These are phyloP conservation scores for Cytospora mali DNA, from an alignment of 2,329 filamentous ascomycete genomes.

Conservation along the genomic window DNA sequence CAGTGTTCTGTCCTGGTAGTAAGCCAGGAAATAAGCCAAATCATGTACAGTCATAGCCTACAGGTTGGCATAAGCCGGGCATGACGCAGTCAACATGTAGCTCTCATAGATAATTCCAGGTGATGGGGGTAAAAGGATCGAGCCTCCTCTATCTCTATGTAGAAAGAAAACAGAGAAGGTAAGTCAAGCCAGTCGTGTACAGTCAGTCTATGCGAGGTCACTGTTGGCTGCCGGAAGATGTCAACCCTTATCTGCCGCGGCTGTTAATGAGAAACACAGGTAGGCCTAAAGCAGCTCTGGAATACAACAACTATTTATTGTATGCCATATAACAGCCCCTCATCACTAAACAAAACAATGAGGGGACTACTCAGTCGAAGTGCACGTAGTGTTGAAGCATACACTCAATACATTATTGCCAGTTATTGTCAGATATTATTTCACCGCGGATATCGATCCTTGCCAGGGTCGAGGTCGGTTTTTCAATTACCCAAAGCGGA, in stretches of 20 bases:
- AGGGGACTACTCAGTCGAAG: neutral
- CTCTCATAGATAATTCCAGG: neutral
- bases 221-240: neutral
- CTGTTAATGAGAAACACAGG: neutral
- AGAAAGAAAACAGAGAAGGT: too few species aligned
- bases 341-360: neutral
- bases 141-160: too few species aligned
- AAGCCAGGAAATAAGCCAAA: neutral
- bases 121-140: too few species aligned
- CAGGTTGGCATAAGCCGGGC: neutral
- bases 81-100: neutral
- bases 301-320: too few species aligned
- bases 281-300: too few species aligned
- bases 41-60: neutral
- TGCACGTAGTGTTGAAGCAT: too few species aligned
- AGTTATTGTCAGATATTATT: neutral
- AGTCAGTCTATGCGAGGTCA: too few species aligned
- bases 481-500: slow-evolving; percentile 23
- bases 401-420: neutral
- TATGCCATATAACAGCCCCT: neutral
- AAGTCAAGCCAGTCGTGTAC: too few species aligned
- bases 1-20: neutral
- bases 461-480: slow-evolving; percentile 18
- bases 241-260: neutral
- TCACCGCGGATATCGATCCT: neutral